Conservation (phyloP, 768 basidiomycete genomes). For the Podaxis sp. region DNA sequence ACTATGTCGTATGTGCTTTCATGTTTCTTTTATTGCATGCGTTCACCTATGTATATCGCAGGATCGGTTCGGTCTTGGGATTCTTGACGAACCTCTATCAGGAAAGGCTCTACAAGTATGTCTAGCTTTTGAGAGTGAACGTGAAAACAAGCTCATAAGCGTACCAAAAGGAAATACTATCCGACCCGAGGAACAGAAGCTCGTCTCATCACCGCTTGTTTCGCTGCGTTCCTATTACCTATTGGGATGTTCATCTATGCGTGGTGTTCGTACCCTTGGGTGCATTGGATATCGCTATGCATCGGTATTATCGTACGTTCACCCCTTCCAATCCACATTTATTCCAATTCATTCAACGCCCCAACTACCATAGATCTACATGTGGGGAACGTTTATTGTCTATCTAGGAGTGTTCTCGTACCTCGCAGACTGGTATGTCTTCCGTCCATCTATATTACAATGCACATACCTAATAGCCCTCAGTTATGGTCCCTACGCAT, state of each 20-base stretch:
- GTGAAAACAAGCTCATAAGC: background rate
- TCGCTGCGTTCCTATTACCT: conserved; percentile 51
- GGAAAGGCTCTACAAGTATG: conserved; percentile 46
- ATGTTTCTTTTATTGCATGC: background rate
- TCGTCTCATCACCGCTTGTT: conserved; percentile 52
- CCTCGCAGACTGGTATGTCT: conserved; percentile 55
- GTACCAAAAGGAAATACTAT: conserved; percentile 25
- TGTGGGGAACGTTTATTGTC: conserved; percentile 47
- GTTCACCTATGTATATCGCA: conserved; percentile 20
- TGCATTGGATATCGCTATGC: conserved; percentile 59
- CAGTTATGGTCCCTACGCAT: conserved; percentile 59
- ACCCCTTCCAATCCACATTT: background rate
- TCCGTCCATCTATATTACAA: background rate
- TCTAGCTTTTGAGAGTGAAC: background rate
- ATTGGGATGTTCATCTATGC: conserved; percentile 69
- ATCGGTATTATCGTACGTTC: conserved; percentile 45
- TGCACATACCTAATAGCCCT: background rate
- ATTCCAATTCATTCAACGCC: background rate
- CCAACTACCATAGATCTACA: conserved; percentile 35
- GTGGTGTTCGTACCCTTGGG: conserved; percentile 51
- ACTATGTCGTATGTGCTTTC: conserved; percentile 43
- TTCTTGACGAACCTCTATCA: conserved; percentile 42
- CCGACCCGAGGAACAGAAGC: conserved; percentile 47
- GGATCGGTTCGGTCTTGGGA: conserved; percentile 52
- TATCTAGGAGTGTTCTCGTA: conserved; percentile 58